These are phyloP conservation scores for Sabuloglossum arenarium DNA, from an alignment of 495 filamentous ascomycete species.

Conservation along the genomic window DNA sequence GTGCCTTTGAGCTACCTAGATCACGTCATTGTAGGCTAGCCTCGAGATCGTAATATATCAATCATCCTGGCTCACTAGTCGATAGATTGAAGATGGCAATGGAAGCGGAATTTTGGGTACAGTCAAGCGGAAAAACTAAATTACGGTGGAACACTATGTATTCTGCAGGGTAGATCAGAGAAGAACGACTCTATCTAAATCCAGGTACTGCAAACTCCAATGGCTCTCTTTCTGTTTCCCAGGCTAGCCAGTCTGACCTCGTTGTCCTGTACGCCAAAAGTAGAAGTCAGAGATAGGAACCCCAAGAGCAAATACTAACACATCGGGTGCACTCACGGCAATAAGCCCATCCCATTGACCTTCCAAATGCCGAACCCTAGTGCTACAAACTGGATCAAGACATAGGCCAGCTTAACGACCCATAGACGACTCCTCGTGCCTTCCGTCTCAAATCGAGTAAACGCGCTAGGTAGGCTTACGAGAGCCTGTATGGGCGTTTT, in stretches of 20 bases:
- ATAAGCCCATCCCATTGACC: slow-evolving; percentile 84
- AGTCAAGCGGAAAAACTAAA: too few relatives aligned
- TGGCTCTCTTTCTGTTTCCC: slow-evolving; percentile 64
- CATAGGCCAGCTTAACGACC: slow-evolving; percentile 66
- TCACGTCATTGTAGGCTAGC: too few relatives aligned
- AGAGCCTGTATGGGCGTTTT: slow-evolving; percentile 84
- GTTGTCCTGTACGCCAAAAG: slow-evolving; percentile 43
- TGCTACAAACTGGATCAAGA: slow-evolving; percentile 65
- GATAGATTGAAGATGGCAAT: background rate
- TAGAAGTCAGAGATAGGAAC: background rate
- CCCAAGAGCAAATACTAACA: background rate
- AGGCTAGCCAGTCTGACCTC: slow-evolving; percentile 85
- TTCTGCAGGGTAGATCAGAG: too few relatives aligned
- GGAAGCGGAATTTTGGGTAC: background rate
- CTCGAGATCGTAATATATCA: too few relatives aligned
- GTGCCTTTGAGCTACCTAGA: too few relatives aligned
- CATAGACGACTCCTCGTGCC: slow-evolving; percentile 49
- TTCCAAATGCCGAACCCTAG: slow-evolving; percentile 87
- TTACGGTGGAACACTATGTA: too few relatives aligned
- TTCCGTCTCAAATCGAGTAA: slow-evolving; percentile 73
- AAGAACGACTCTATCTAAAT: slow-evolving; percentile 18
- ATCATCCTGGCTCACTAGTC: background rate
- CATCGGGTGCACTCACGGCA: slow-evolving; percentile 43
- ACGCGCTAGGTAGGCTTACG: slow-evolving; percentile 53
- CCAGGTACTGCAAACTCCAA: slow-evolving; percentile 46